These are phyloP conservation scores for Solanum appendiculatum DNA, from an alignment of 257 asterid species.

Conservation along the genomic window DNA sequence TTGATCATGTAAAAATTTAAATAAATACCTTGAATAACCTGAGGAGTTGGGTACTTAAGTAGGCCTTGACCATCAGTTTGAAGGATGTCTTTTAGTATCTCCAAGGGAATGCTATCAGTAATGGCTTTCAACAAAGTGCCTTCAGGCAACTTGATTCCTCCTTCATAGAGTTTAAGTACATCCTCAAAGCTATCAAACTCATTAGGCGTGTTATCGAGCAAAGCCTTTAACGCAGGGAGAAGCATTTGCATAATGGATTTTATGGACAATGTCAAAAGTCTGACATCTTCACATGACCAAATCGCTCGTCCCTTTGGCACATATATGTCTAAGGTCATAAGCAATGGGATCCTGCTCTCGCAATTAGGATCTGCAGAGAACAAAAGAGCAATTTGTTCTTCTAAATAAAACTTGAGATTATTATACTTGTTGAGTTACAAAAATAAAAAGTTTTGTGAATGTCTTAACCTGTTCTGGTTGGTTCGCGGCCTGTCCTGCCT, in stretches of 20 bases:
- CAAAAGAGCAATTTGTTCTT: neutral
- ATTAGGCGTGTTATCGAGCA: slow-evolving; percentile 10
- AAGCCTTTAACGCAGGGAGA: slow-evolving; percentile 38
- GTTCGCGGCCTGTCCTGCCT: slow-evolving; percentile 3
- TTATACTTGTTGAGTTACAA: neutral
- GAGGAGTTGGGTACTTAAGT: slow-evolving; percentile 41
- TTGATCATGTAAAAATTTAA: neutral
- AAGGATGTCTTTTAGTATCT: slow-evolving; percentile 45
- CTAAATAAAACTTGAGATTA: neutral
- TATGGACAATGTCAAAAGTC: neutral
- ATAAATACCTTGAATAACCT: slow-evolving; percentile 41
- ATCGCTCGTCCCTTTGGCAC: neutral
- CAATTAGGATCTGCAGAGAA: slow-evolving; percentile 4
- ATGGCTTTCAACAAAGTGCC: slow-evolving; percentile 24
- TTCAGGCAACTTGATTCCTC: slow-evolving; percentile 17
- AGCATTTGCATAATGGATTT: slow-evolving; percentile 11
- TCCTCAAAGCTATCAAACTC: neutral
- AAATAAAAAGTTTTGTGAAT: neutral
- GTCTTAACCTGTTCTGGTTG: neutral
- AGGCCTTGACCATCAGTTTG: slow-evolving; percentile 47
- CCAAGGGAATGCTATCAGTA: slow-evolving; percentile 37
- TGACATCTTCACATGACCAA: neutral
- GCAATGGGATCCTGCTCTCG: slow-evolving; percentile 2
- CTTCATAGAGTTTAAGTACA: neutral
- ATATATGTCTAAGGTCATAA: neutral